These are phyloP conservation scores for Trichothecium sympodiale DNA, from an alignment of 2,329 filamentous ascomycete species.

Conservation along the genomic window DNA sequence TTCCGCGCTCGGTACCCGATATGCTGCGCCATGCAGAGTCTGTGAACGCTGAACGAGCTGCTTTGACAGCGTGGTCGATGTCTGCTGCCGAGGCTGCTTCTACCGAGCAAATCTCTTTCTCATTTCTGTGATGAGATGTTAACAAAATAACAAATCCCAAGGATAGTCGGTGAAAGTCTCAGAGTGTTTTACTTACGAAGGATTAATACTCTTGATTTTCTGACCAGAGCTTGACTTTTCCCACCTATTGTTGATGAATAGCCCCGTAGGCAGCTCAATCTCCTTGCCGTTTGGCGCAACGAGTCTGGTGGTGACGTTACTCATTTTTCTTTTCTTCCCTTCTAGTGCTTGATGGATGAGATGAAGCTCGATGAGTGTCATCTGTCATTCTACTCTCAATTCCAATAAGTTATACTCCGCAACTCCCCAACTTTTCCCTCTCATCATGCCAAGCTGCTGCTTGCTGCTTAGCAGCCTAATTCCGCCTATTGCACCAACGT, in stretches of 20 bases:
- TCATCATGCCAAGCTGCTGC: too few species aligned
- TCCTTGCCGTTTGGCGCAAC: conserved; percentile 10
- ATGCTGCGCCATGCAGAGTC: conserved; percentile 21
- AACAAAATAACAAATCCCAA: too few species aligned
- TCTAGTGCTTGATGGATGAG: too few species aligned
- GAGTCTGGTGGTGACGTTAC: conserved; percentile 1
- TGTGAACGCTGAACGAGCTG: conserved; percentile 49
- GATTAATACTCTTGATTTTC: conserved; percentile 8
- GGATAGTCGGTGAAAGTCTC: not conserved
- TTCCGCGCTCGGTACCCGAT: conserved; percentile 53
- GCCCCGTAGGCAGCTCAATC: conserved; percentile 20
- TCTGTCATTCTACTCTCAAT: too few species aligned
- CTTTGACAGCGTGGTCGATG: conserved; percentile 15
- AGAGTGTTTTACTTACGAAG: conserved; percentile 5
- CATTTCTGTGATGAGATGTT: too few species aligned
- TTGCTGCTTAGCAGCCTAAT: too few species aligned
- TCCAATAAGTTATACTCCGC: too few species aligned
- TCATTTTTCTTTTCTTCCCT: too few species aligned
- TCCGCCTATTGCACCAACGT: too few species aligned
- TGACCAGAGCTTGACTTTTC: conserved; percentile 5
- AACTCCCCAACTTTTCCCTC: too few species aligned
- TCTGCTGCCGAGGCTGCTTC: conserved; percentile 15
- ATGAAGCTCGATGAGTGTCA: too few species aligned
- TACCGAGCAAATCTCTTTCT: conserved; percentile 7
- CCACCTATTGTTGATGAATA: conserved; percentile 12